These are phyloP conservation scores for Kandelia obovata DNA, from an alignment of 345 rosid genomes.

Conservation along the genomic window DNA sequence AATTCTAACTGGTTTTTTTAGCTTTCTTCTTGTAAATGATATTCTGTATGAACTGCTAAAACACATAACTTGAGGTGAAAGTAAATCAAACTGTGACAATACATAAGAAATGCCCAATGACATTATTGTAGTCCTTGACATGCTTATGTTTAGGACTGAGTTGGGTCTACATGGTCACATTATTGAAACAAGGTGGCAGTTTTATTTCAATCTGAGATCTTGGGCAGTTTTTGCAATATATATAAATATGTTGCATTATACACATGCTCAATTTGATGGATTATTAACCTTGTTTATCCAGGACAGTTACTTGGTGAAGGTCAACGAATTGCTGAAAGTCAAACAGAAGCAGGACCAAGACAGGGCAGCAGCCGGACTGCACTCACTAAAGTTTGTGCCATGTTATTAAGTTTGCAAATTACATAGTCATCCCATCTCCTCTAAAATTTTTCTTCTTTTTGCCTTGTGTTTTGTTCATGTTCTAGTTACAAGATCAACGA, in stretches of 20 bases:
- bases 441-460: conserved; percentile 11
- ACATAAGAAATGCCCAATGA: neutral
- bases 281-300: conserved; percentile 22
- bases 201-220: neutral
- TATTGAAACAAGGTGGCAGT: neutral
- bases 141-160: neutral
- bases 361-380: conserved; percentile 55
- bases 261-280: conserved; percentile 5
- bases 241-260: neutral
- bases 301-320: conserved; percentile 50
- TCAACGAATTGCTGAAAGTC: conserved; percentile 57
- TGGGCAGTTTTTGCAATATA: neutral
- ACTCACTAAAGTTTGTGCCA: conserved; percentile 60
- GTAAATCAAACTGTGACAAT: neutral
- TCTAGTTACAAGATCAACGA: conserved; percentile 34
- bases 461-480: conserved; percentile 23
- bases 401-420: neutral
- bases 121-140: neutral
- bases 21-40: too few species aligned
- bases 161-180: neutral
- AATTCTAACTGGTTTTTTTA: too few species aligned
- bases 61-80: neutral
- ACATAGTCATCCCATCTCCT: neutral
- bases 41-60: neutral
- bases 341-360: conserved; percentile 83